Base-by-base conservation (phyloP, 495 filamentous ascomycete genomes). In the Tuber umbilicatum region DNA sequence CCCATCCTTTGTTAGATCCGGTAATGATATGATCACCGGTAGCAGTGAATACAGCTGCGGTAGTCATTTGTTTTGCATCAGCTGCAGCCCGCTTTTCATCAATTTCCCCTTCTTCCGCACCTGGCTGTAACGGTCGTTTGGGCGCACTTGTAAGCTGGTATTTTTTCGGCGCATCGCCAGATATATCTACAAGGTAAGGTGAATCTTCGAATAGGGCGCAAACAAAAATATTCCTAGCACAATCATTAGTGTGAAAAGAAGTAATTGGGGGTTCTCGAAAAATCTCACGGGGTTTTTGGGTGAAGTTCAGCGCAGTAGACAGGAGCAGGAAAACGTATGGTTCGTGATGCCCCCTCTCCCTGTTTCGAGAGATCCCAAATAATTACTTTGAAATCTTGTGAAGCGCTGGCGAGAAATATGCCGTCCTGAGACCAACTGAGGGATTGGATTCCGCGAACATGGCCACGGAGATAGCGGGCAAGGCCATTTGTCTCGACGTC, bases 401-500 rank as follows among this genome's bases (percentile, higher is more conserved):
- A 93, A n/a, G 92, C 90, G 75, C 92, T 97, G 38, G 98, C 89
- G n/a, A 99, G 87, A 84, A 97, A 98, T 64, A 93, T 88, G 37
- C 94, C 94, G 84, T 93, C 91, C 76, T 91, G 86, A 12, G 93
- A 97, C 95, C 95, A 99, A 84, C 94, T 96, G 35, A 98, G 83
- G 19, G 92, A 95, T 75, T 95, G 93, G 60, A 98, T 92, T 80
- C 95, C 93, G 75, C 91, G 87, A 27, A 92, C 94, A 84, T 99
- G 95, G 10, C 95, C 95, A 72, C 92, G 89, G 45, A 98, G 86
- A 83, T 97, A 97, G 73, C 93, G 90, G 60, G 95, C 95, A 27
- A 98, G 91, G 50, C 94, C 94, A 86, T 94, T 95, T 40, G 96
- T 98, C 82, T 97, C 96, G 64, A 97, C 87, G 82, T 99, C 95